Conservation (phyloP, 2,329 filamentous ascomycete species). For the Fusarium musae region DNA sequence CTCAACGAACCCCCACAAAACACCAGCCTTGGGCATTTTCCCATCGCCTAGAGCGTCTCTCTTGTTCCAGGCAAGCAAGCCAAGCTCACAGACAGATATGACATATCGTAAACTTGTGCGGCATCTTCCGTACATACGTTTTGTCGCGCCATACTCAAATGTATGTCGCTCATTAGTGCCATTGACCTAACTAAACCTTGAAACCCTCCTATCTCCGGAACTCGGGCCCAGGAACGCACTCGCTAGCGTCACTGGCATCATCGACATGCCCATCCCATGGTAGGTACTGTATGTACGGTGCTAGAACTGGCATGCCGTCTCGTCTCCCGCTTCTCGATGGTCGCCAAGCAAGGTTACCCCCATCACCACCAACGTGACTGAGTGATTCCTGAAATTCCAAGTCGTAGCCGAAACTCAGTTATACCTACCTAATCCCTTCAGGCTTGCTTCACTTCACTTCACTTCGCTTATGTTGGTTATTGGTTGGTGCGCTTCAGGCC, state of each 20-base stretch:
- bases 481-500: slow-evolving; percentile 1
- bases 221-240: slow-evolving; percentile 2
- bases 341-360: not conserved
- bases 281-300: too few species aligned
- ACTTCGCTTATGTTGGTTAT: not conserved
- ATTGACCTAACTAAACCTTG: not conserved
- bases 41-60: slow-evolving; percentile 21
- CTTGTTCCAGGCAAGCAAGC: not conserved
- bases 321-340: not conserved
- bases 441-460: not conserved
- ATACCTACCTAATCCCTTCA: not conserved
- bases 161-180: not conserved
- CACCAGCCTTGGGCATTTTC: slow-evolving; percentile 8
- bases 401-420: slow-evolving; percentile 5
- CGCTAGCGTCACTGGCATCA: not conserved
- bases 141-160: not conserved
- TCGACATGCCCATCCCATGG: not conserved
- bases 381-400: not conserved
- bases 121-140: not conserved
- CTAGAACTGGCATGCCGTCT: not conserved
- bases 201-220: slow-evolving; percentile 3
- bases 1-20: not conserved
- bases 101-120: not conserved
- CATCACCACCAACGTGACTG: not conserved
- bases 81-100: not conserved